Percentiles rank a stretch among this genome's conserved stretches.
Evolutionary conservation across 75 land plant genomes (phyloP).

Genomic region (Sequoia sempervirens): DNA sequence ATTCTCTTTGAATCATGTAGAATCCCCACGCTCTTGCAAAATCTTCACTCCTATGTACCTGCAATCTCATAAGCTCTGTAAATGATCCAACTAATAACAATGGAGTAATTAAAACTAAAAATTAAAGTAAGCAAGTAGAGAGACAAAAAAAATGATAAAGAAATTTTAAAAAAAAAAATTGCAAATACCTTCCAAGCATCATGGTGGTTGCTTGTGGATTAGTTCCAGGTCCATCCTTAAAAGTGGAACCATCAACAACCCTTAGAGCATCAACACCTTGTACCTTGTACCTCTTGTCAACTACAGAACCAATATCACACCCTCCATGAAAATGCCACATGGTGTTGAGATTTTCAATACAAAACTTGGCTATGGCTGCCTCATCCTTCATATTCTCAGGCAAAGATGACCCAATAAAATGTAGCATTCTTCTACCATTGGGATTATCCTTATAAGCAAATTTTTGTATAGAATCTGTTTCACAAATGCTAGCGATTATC

Average conservation of each 20-base stretch:
- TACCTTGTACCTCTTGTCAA: not conserved
- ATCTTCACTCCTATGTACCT: not conserved
- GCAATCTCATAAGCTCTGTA: not conserved
- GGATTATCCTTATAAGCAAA: not conserved
- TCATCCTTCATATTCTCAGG: not conserved
- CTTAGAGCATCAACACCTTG: constrained; percentile 7
- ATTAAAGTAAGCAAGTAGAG: too few relatives aligned
- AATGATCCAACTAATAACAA: too few relatives aligned
- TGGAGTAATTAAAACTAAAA: too few relatives aligned
- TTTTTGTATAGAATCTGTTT: not conserved
- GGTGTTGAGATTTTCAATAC: not conserved
- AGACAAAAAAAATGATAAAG: not conserved
- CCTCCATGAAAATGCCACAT: constrained; percentile 19
- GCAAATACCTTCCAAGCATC: constrained; percentile 5
- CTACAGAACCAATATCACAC: constrained; percentile 6
- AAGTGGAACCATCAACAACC: constrained; percentile 16
- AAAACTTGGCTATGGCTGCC: not conserved
- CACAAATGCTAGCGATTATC: constrained; percentile 23
- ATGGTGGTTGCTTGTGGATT: constrained; percentile 13
- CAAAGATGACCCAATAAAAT: not conserved
- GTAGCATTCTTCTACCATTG: not conserved
- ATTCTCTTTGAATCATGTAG: not conserved
- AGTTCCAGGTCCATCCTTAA: constrained; percentile 3
- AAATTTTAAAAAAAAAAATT: too few relatives aligned
- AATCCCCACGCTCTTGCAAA: not conserved